A percentile compares a stretch with the other conserved stretches of the same genome.
phyloP scores from a whole-genome alignment of 2,329 filamentous ascomycete species.

The Neonectria punicea region DNA sequence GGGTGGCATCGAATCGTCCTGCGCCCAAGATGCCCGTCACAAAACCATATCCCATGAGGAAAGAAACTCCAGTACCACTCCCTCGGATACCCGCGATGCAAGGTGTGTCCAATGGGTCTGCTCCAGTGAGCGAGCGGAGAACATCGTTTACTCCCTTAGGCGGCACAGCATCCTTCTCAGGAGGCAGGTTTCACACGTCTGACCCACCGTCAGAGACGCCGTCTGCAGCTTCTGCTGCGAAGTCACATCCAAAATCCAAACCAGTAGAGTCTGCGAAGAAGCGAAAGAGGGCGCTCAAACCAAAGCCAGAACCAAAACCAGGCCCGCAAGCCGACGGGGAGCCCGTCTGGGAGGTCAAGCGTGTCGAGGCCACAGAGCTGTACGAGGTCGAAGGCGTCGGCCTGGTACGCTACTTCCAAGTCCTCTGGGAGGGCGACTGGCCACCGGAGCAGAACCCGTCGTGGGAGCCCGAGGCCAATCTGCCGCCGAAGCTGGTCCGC shows the following conservation, averaged over 20 bases:
- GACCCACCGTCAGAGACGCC: neutral
- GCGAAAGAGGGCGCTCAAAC: neutral
- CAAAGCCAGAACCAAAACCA: neutral
- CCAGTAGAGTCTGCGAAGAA: slow-evolving; percentile 17
- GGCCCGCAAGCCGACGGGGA: slow-evolving; percentile 29
- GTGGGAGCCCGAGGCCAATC: slow-evolving; percentile 67
- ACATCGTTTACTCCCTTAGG: slow-evolving; percentile 18
- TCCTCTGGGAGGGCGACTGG: slow-evolving; percentile 68
- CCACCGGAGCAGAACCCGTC: slow-evolving; percentile 65
- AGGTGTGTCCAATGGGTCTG: neutral
- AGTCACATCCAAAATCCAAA: slow-evolving; percentile 15
- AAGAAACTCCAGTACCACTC: slow-evolving; percentile 12
- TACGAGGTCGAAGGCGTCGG: slow-evolving; percentile 50
- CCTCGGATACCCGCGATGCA: neutral
- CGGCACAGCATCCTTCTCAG: slow-evolving; percentile 15
- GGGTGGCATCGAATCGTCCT: slow-evolving; percentile 13
- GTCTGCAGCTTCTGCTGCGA: neutral
- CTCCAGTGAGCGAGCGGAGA: neutral
- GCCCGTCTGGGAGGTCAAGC: slow-evolving; percentile 55
- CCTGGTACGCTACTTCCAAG: slow-evolving; percentile 58
- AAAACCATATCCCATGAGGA: slow-evolving; percentile 10
- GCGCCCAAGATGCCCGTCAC: slow-evolving; percentile 18
- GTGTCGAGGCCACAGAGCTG: slow-evolving; percentile 55
- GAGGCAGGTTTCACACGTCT: slow-evolving; percentile 19
- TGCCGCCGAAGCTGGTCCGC: slow-evolving; percentile 54